phyloP scores from a whole-genome alignment of 306 rosid species.

The Inga leiocalycina region DNA sequence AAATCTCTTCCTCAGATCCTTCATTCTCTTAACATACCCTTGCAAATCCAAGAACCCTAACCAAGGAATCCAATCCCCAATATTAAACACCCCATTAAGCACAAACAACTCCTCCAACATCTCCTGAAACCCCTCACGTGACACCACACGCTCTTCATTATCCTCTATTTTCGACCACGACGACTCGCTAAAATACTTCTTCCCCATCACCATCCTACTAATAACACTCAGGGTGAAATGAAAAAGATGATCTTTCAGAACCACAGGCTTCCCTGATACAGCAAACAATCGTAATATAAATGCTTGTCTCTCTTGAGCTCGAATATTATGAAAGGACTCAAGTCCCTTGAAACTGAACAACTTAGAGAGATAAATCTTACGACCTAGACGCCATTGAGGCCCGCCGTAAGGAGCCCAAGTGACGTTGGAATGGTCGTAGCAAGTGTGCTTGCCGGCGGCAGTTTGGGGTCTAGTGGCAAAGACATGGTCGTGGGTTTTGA shows the following conservation, averaged over 20 bases:
- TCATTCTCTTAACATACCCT: conserved; percentile 48
- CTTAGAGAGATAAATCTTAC: conserved; percentile 45
- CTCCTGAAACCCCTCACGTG: conserved; percentile 34
- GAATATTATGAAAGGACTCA: conserved; percentile 40
- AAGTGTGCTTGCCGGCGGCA: conserved; percentile 46
- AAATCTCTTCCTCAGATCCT: conserved; percentile 38
- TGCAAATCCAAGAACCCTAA: conserved; percentile 44
- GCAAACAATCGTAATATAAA: conserved; percentile 28
- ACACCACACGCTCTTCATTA: conserved; percentile 14
- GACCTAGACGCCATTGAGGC: conserved; percentile 49
- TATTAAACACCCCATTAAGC: conserved; percentile 38
- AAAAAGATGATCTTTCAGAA: conserved; percentile 34
- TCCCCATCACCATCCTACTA: conserved; percentile 47
- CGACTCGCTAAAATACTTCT: conserved; percentile 40
- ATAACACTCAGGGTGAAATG: conserved; percentile 41
- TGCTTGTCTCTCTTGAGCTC: conserved; percentile 38
- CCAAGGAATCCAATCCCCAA: conserved; percentile 48
- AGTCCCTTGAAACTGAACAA: conserved; percentile 41
- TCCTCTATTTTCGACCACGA: no score
- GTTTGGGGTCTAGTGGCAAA: conserved; percentile 52
- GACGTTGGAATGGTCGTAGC: conserved; percentile 39
- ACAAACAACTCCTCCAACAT: conserved; percentile 51
- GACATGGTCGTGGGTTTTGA: conserved; percentile 37
- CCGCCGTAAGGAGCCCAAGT: conserved; percentile 52
- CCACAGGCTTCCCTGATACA: conserved; percentile 30